Base-by-base conservation (phyloP, 78 protist genomes). In the Dictyostelium capitatum region DNA sequence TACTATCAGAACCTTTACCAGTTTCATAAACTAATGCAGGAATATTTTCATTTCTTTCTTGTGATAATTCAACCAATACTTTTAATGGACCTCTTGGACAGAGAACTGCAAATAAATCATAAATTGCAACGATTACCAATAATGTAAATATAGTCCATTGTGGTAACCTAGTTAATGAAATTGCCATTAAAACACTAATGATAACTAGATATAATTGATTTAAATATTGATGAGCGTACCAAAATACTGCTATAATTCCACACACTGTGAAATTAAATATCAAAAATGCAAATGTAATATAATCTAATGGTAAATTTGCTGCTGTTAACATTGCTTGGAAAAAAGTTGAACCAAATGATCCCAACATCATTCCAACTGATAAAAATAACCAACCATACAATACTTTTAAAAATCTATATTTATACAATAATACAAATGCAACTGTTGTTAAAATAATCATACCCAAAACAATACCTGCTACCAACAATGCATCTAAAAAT, bases 81-180 rank as follows among this genome's bases (percentile, higher is more conserved):
- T 92, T 94, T 46, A 99, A 92, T 1, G 99, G 99, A 0, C 99
- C 99, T 10, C 65, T 25, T 19, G 99, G 99, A 10, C 97, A 85
- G 14, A 99, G 92, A 8, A 98, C 99, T 19, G 98, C 98, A 28
- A 97, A 50, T 4, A 98, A 23, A 64, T 98, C 97, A 62, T 97
- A 98, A 25, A 98, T 6, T 23, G 99, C 98, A 6, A 99, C 85
- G 37, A 92, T 92, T 14, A 43, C 96, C 25, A 99, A 95, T 0
- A 99, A 12, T 2, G 73, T 70, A 98, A 98, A 98, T 3, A 98
- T 90, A 12, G 99, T 98, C 98, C 98, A 98, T n/a, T 96, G 97
- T n/a, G 99, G 98, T 48, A 98, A 57, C 25, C 79, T 23, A 7
- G 98, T 97, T 6, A 97, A 25, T 10, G 89, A 59, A 77, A 97